Conservation (phyloP, 2,329 filamentous ascomycete species). For the Escovopsis sp. region DNA sequence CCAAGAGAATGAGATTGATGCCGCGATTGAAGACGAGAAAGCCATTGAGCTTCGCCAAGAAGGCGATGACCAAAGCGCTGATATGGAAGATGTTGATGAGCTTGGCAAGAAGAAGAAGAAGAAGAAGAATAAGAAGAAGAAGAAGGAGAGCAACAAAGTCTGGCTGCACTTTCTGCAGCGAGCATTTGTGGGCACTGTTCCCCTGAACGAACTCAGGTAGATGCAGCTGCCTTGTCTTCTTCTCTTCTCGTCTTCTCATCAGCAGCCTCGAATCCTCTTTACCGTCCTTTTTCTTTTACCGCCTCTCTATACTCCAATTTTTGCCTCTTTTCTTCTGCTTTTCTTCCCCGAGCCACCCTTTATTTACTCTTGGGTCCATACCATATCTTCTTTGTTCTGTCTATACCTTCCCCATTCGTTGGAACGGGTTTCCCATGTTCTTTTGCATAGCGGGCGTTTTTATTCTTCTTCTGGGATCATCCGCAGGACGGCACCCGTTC, state of each 20-base stretch:
- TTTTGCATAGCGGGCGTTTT: neutral
- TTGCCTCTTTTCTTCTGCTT: neutral
- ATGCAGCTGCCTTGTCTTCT: slow-evolving; percentile 13
- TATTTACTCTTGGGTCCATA: too few species aligned
- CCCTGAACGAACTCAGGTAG: slow-evolving; percentile 47
- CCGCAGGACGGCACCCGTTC: too few species aligned
- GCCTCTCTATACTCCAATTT: too few species aligned
- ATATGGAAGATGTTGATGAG: slow-evolving; percentile 21
- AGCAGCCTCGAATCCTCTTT: neutral
- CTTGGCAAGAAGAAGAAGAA: slow-evolving; percentile 28
- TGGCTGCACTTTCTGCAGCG: slow-evolving; percentile 68
- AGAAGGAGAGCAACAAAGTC: slow-evolving; percentile 44
- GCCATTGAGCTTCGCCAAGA: slow-evolving; percentile 5
- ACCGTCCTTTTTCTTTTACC: neutral
- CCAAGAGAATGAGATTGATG: slow-evolving; percentile 12
- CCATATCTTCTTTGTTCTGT: too few species aligned
- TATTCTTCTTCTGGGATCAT: neutral
- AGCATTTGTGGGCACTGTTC: slow-evolving; percentile 65
- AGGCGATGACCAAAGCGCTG: slow-evolving; percentile 12
- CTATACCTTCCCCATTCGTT: too few species aligned
- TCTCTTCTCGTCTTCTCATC: neutral
- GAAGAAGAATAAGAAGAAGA: slow-evolving; percentile 35
- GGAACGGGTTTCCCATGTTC: neutral
- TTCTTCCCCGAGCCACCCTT: neutral
- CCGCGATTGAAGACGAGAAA: slow-evolving; percentile 8